These are phyloP conservation scores for Papilionanthe hybrid DNA, from an alignment of 116 monocot species.

Conservation along the genomic window DNA sequence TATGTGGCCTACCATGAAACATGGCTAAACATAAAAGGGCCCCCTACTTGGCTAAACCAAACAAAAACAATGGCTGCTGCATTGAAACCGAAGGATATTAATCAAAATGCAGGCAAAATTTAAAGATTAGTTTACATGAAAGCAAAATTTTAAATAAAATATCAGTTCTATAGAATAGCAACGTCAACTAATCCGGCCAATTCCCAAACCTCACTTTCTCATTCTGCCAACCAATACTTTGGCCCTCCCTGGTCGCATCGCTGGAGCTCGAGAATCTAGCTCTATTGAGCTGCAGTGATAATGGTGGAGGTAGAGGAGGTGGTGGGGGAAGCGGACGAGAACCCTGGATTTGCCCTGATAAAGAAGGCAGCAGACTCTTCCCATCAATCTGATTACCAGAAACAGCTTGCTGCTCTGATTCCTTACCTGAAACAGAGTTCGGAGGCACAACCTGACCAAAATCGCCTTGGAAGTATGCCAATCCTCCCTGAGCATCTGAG, in stretches of 20 bases:
- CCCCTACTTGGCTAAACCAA: no score
- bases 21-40: no score
- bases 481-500: constrained; percentile 38
- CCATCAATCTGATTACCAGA: constrained; percentile 19
- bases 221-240: constrained; percentile 19
- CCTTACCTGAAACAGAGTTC: constrained; percentile 24
- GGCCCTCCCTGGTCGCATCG: not conserved
- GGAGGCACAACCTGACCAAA: constrained; percentile 19
- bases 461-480: constrained; percentile 35
- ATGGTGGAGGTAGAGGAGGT: constrained; percentile 36
- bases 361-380: constrained; percentile 13
- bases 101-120: not conserved
- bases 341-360: constrained; percentile 15
- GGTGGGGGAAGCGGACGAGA: constrained; percentile 32
- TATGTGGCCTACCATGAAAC: no score
- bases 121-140: not conserved
- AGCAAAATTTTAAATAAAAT: not conserved
- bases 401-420: constrained; percentile 25
- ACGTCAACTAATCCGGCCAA: constrained; percentile 10
- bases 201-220: constrained; percentile 20
- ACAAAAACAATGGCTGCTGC: no score
- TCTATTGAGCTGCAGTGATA: constrained; percentile 16
- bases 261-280: constrained; percentile 1
- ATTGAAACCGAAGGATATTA: not conserved
- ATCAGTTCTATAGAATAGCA: not conserved